Base-by-base conservation (phyloP, 148 eudicot species). In the Chenopodium album region DNA sequence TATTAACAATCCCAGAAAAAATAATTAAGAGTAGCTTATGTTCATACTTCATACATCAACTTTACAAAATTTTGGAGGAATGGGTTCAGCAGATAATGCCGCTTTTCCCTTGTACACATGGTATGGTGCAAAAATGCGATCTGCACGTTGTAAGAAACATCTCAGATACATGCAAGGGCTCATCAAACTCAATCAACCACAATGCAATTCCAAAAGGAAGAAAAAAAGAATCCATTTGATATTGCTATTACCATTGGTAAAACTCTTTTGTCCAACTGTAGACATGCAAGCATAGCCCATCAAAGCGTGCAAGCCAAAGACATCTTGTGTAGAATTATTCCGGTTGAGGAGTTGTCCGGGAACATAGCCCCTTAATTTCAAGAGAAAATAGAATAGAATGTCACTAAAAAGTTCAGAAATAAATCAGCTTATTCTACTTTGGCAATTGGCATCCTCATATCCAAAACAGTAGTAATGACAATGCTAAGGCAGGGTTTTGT, bases 101-200 rank as follows among this genome's bases (percentile, higher is more conserved):
- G 97, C 97, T 86, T 94, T 96, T 79, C 99, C 99, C 87, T 96
- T 96, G 89, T 84, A 96, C 75, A 96, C 74, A 79, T 84, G 19
- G 85, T 87, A 96, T 7, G 87, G 66, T 37, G 99, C 97, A 85
- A 47, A 85, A 48, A 90, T 69, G 79, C 81, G 90, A 14, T 81
- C 89, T 76, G 84, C 52, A 48, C 2, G 37, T 63, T 82, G 86
- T 74, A 79, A 31, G 76, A 84, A 32, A 28, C 28, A 77, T 67
- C 85, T 85, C 87, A 81, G 79, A 83, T 29, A 44, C 75, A 48
- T 82, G 70, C 26, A 79, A 73, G 41, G 23, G 23, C 52, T 44
- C 16, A 78, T 29, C 20, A 13, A 2, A 23, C 9, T 28, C n/a
- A 19, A 3, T 26, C 28, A 32, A 22, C 67, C 71, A 13, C 67